phyloP scores from a whole-genome alignment of 148 eudicot species.

The Linanthus parryae region DNA sequence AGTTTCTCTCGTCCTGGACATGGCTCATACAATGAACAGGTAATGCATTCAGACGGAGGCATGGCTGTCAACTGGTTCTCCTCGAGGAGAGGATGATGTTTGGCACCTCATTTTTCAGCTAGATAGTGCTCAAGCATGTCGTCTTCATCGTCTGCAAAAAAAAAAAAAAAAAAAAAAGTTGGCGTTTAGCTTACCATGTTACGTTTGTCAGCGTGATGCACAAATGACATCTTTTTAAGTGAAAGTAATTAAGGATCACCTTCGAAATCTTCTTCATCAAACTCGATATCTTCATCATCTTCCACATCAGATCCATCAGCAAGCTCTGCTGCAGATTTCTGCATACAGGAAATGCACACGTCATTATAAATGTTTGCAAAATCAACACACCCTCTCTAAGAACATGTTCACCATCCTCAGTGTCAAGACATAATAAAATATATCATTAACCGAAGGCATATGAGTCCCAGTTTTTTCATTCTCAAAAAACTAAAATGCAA shows the following conservation, averaged over 20 bases:
- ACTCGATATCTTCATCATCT: constrained; percentile 71
- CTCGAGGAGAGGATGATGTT: constrained; percentile 28
- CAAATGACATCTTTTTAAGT: too few relatives aligned
- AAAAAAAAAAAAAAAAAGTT: too few relatives aligned
- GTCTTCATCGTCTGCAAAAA: constrained; percentile 94
- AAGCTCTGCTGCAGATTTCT: constrained; percentile 22
- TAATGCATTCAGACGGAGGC: neutral
- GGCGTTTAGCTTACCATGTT: too few relatives aligned
- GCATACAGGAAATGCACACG: constrained; percentile 5
- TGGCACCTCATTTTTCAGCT: constrained; percentile 57
- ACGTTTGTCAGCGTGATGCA: too few relatives aligned
- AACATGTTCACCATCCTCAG: too few relatives aligned
- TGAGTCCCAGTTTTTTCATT: too few relatives aligned
- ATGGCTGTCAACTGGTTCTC: constrained; percentile 14
- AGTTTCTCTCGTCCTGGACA: constrained; percentile 1
- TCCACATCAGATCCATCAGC: constrained; percentile 60
- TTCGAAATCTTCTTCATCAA: constrained; percentile 83
- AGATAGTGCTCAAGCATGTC: constrained; percentile 94
- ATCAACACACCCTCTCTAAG: neutral
- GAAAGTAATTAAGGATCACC: too few relatives aligned
- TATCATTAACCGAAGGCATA: too few relatives aligned
- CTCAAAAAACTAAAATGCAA: neutral
- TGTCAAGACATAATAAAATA: too few relatives aligned
- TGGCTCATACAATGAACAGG: neutral
- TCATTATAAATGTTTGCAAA: neutral